phyloP scores from a whole-genome alignment of 768 basidiomycete species.

The Piloderma croceum region DNA sequence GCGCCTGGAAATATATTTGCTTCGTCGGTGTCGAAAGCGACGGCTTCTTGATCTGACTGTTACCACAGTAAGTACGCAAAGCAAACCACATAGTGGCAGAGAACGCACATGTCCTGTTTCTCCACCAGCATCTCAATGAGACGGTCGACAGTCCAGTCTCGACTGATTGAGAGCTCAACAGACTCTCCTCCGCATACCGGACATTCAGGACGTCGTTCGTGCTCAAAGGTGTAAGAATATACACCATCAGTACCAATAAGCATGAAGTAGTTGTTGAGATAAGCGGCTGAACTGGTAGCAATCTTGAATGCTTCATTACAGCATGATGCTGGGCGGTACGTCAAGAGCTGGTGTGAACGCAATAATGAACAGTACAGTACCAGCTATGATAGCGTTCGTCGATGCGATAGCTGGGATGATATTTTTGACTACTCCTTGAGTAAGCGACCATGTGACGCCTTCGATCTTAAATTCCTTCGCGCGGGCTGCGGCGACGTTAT shows the following conservation, averaged over 20 bases:
- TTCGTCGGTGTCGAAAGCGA: constrained; percentile 74
- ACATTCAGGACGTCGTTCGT: constrained; percentile 88
- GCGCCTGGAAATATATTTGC: constrained; percentile 90
- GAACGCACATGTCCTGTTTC: constrained; percentile 81
- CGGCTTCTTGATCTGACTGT: constrained; percentile 94
- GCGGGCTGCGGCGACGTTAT: constrained; percentile 69
- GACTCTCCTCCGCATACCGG: constrained; percentile 96
- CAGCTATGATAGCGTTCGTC: constrained; percentile 97
- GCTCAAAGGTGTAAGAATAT: constrained; percentile 96
- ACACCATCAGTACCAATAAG: constrained; percentile 94
- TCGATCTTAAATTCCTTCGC: constrained; percentile 96
- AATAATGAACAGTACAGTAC: constrained; percentile 21
- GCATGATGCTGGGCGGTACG: constrained; percentile 65
- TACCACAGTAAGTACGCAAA: constrained; percentile 5
- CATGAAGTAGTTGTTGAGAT: constrained; percentile 97
- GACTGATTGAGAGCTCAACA: constrained; percentile 63
- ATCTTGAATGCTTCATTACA: constrained; percentile 99
- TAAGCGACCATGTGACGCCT: constrained; percentile 95
- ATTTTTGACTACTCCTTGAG: constrained; percentile 98
- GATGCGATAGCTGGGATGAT: constrained; percentile 99
- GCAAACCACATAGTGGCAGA: neutral
- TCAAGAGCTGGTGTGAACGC: constrained; percentile 2
- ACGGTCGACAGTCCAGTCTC: constrained; percentile 75
- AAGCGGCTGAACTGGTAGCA: constrained; percentile 90
- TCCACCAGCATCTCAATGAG: constrained; percentile 85